Conservation (phyloP, 768 basidiomycete species). For the Agrocybe praecox region DNA sequence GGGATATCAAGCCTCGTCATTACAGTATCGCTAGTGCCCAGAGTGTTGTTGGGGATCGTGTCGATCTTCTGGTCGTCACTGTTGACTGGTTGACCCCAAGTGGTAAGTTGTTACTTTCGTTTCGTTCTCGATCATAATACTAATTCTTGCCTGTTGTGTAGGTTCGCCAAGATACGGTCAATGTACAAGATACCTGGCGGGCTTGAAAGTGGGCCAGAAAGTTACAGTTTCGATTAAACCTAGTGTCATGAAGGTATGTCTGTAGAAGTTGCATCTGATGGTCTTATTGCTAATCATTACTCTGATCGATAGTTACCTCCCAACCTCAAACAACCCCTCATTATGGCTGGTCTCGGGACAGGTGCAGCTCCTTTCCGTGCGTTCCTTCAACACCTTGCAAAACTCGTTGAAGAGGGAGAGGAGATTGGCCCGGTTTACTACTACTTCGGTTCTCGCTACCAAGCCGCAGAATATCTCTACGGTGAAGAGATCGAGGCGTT, state of each 20-base stretch:
- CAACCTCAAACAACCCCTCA: conserved; percentile 83
- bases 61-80: conserved; percentile 94
- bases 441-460: conserved; percentile 98
- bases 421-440: conserved; percentile 93
- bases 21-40: conserved; percentile 98
- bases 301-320: conserved; percentile 68
- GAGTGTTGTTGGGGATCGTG: conserved; percentile 91
- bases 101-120: conserved; percentile 51
- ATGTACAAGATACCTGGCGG: conserved; percentile 93
- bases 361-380: conserved; percentile 99
- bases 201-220: conserved; percentile 82
- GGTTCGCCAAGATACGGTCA: conserved; percentile 86
- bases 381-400: conserved; percentile 94
- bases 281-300: not conserved
- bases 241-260: conserved; percentile 94
- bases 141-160: conserved; percentile 27
- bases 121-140: not conserved
- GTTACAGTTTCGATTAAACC: conserved; percentile 98
- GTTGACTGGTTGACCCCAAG: conserved; percentile 90
- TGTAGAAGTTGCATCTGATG: not conserved
- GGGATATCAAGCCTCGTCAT: conserved; percentile 96
- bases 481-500: conserved; percentile 96
- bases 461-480: conserved; percentile 95
- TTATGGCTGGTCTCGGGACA: conserved; percentile 98
- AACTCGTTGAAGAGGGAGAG: conserved; percentile 72